These are phyloP conservation scores for Termitomyces sp. DNA, from an alignment of 768 basidiomycete genomes.

Conservation along the genomic window DNA sequence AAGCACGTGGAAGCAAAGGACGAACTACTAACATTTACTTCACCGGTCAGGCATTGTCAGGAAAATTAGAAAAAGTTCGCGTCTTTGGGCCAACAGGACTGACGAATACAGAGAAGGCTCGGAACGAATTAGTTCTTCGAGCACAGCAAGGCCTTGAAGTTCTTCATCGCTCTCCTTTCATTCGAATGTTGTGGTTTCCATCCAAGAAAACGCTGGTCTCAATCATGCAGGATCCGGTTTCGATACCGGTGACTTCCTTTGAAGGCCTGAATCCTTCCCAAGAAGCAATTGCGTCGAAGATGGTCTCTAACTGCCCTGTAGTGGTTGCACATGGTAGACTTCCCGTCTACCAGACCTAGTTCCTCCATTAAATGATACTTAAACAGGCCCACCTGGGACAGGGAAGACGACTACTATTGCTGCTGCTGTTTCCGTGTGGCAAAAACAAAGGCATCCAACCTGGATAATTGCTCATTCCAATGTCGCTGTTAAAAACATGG, in stretches of 20 bases:
- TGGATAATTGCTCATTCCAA: conserved; percentile 47
- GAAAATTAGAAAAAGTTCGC: conserved; percentile 24
- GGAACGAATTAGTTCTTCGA: conserved; percentile 29
- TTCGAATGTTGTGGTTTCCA: conserved; percentile 36
- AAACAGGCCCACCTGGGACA: conserved; percentile 42
- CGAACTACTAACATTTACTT: conserved; percentile 29
- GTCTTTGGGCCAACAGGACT: conserved; percentile 35
- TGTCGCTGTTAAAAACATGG: conserved; percentile 47
- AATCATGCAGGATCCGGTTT: background rate
- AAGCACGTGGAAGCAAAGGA: conserved; percentile 24
- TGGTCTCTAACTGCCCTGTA: conserved; percentile 24
- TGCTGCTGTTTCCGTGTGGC: conserved; percentile 33
- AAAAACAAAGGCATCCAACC: conserved; percentile 13
- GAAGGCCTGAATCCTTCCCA: conserved; percentile 32
- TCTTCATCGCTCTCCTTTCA: conserved; percentile 25
- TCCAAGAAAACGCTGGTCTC: background rate
- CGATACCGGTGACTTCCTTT: background rate
- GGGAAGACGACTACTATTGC: conserved; percentile 50
- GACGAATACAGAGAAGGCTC: conserved; percentile 32
- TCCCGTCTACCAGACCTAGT: background rate
- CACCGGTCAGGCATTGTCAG: conserved; percentile 12
- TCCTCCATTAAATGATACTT: background rate
- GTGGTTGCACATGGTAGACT: conserved; percentile 33
- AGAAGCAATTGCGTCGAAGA: conserved; percentile 25
- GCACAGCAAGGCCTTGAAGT: conserved; percentile 25